These are phyloP conservation scores for Tylopilus intermedius DNA, from an alignment of 768 basidiomycete genomes.

Conservation along the genomic window DNA sequence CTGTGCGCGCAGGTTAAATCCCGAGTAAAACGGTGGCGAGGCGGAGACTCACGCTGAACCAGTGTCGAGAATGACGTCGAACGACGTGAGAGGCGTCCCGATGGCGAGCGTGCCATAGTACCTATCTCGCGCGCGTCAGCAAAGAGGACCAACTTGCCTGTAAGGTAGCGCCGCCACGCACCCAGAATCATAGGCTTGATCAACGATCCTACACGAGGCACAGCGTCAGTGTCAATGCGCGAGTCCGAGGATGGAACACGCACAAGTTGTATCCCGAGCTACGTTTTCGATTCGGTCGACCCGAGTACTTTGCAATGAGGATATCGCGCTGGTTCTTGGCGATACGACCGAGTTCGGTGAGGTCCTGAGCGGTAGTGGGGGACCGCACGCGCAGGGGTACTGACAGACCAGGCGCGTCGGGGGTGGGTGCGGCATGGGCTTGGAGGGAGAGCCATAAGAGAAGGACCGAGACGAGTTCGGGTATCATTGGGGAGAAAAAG, in stretches of 20 bases:
- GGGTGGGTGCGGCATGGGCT: slow-evolving; percentile 11
- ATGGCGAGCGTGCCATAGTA: slow-evolving; percentile 38
- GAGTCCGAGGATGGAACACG: slow-evolving; percentile 10
- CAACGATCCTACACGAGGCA: slow-evolving; percentile 44
- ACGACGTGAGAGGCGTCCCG: slow-evolving; percentile 44
- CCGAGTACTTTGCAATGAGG: slow-evolving; percentile 45
- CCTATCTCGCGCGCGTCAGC: slow-evolving; percentile 12
- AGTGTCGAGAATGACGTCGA: slow-evolving; percentile 51
- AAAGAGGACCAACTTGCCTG: neutral
- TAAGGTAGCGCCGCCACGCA: slow-evolving; percentile 21
- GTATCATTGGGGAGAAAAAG: slow-evolving; percentile 11
- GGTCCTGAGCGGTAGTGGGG: neutral
- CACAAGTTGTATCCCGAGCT: slow-evolving; percentile 50
- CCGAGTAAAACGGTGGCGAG: neutral
- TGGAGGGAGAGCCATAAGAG: slow-evolving; percentile 11
- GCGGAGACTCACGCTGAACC: slow-evolving; percentile 34
- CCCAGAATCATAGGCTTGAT: slow-evolving; percentile 66
- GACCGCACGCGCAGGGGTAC: slow-evolving; percentile 22
- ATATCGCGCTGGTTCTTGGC: slow-evolving; percentile 43
- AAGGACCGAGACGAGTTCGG: slow-evolving; percentile 9
- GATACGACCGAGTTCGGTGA: slow-evolving; percentile 15
- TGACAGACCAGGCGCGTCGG: slow-evolving; percentile 7
- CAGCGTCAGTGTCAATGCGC: neutral
- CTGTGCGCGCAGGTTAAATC: slow-evolving; percentile 18
- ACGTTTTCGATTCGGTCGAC: slow-evolving; percentile 32